phyloP scores from a whole-genome alignment of 2,329 filamentous ascomycete species.

The Elsinoe arachidis region DNA sequence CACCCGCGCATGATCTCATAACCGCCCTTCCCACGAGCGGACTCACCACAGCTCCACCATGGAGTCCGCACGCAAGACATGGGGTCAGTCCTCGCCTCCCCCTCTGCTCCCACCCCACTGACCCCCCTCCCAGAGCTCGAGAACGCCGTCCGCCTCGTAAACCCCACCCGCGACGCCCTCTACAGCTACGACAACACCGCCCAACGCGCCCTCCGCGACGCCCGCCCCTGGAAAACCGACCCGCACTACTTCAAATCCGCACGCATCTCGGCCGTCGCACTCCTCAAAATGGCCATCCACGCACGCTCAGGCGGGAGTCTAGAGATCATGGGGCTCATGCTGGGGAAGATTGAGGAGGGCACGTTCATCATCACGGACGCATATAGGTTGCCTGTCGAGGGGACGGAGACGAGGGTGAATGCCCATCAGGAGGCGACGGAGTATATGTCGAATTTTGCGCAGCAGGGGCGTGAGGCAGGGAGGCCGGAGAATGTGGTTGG shows the following conservation, averaged over 20 bases:
- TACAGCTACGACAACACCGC: slow-evolving; percentile 68
- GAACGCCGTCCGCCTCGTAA: slow-evolving; percentile 71
- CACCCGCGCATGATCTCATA: neutral
- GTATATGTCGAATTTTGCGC: slow-evolving; percentile 84
- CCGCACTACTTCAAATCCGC: slow-evolving; percentile 87
- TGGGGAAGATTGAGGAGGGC: slow-evolving; percentile 79
- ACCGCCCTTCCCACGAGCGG: neutral
- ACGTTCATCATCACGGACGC: slow-evolving; percentile 90
- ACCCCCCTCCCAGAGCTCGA: slow-evolving; percentile 60
- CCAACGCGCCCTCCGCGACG: slow-evolving; percentile 56
- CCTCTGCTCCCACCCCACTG: slow-evolving; percentile 3
- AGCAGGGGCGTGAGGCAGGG: slow-evolving; percentile 64
- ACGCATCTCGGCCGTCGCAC: slow-evolving; percentile 83
- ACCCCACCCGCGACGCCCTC: slow-evolving; percentile 80
- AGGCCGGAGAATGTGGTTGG: slow-evolving; percentile 86
- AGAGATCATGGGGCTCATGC: slow-evolving; percentile 98
- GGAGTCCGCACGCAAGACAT: slow-evolving; percentile 17
- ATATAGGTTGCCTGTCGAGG: slow-evolving; percentile 88
- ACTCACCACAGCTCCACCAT: slow-evolving; percentile 18
- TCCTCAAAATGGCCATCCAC: slow-evolving; percentile 99
- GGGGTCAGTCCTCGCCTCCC: slow-evolving; percentile 8
- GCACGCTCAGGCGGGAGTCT: slow-evolving; percentile 86
- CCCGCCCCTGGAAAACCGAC: slow-evolving; percentile 68
- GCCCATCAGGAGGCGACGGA: slow-evolving; percentile 93
- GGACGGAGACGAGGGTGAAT: slow-evolving; percentile 97